Percentiles rank a stretch among this genome's conserved stretches.
Evolutionary conservation across 345 rosid genomes (phyloP).

Genomic region (Cochlearia excelsa): DNA sequence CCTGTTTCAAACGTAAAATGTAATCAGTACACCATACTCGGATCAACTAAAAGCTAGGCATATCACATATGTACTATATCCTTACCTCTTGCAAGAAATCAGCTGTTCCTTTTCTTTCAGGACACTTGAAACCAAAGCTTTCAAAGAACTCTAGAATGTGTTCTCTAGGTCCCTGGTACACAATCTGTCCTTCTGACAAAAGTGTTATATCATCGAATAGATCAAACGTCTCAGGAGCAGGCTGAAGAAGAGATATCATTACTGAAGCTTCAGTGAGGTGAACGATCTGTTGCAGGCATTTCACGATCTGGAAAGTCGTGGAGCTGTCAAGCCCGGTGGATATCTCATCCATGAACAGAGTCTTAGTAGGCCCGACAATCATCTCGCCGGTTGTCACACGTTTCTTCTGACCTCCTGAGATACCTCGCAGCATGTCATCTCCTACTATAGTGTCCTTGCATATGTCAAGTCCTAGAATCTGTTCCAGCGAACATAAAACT

Average conservation of each 20-base stretch:
- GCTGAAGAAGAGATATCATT: constrained; percentile 71
- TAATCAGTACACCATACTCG: not conserved
- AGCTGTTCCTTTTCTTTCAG: constrained; percentile 78
- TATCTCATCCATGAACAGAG: constrained; percentile 82
- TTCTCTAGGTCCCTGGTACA: constrained; percentile 73
- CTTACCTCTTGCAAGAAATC: constrained; percentile 81
- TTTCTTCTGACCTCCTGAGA: constrained; percentile 66
- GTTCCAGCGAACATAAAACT: constrained; percentile 24
- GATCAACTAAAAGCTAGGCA: not conserved
- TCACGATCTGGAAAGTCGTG: constrained; percentile 70
- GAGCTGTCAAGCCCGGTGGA: constrained; percentile 85
- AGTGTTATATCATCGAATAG: constrained; percentile 69
- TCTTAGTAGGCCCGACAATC: constrained; percentile 83
- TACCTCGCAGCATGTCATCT: constrained; percentile 69
- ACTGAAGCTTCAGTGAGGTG: constrained; percentile 67
- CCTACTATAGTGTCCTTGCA: constrained; percentile 79
- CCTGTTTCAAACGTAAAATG: constrained; percentile 41
- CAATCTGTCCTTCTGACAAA: constrained; percentile 66
- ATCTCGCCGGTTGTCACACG: constrained; percentile 85
- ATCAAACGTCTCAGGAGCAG: constrained; percentile 79
- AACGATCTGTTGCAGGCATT: constrained; percentile 76
- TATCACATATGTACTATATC: not conserved
- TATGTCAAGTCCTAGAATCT: constrained; percentile 72
- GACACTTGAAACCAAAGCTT: constrained; percentile 59
- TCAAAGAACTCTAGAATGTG: constrained; percentile 59